These are phyloP conservation scores for Persicaria tinctoria DNA, from an alignment of 148 eudicot species.

Conservation along the genomic window DNA sequence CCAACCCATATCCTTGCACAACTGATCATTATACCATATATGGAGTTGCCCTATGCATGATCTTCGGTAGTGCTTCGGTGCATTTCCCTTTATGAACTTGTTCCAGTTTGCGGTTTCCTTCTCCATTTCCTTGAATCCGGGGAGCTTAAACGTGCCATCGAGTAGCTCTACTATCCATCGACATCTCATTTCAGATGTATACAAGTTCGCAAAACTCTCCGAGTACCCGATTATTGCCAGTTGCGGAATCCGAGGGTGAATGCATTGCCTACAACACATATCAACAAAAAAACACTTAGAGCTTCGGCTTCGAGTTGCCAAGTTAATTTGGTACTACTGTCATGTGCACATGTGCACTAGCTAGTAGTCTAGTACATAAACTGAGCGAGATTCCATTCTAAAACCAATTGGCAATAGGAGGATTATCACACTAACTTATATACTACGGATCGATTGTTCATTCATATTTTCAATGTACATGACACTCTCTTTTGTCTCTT, in stretches of 20 bases:
- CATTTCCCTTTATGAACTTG: conserved; percentile 15
- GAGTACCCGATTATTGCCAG: conserved; percentile 27
- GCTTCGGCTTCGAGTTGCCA: too few species aligned
- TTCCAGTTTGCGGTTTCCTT: conserved; percentile 12
- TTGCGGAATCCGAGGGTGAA: conserved; percentile 28
- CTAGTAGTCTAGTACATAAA: too few species aligned
- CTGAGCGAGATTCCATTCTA: too few species aligned
- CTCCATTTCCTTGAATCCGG: conserved; percentile 19
- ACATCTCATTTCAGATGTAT: conserved; percentile 22
- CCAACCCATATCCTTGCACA: conserved; percentile 27
- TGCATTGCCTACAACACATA: conserved; percentile 15
- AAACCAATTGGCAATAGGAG: too few species aligned
- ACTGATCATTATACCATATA: conserved; percentile 22
- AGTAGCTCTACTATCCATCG: conserved; percentile 23
- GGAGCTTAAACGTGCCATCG: conserved; percentile 18
- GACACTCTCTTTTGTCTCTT: too few species aligned
- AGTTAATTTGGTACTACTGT: too few species aligned
- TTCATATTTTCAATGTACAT: too few species aligned
- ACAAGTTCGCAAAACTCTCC: conserved; percentile 22
- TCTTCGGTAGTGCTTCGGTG: conserved; percentile 11
- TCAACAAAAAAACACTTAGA: background rate
- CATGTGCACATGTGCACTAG: too few species aligned
- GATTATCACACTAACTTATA: too few species aligned
- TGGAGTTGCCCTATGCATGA: conserved; percentile 17
- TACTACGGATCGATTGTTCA: too few species aligned